Percentiles rank a stretch among this genome's conserved stretches.
Evolutionary conservation across 306 rosid species (phyloP).

Genomic region (Cucurbita argyrosperma): DNA sequence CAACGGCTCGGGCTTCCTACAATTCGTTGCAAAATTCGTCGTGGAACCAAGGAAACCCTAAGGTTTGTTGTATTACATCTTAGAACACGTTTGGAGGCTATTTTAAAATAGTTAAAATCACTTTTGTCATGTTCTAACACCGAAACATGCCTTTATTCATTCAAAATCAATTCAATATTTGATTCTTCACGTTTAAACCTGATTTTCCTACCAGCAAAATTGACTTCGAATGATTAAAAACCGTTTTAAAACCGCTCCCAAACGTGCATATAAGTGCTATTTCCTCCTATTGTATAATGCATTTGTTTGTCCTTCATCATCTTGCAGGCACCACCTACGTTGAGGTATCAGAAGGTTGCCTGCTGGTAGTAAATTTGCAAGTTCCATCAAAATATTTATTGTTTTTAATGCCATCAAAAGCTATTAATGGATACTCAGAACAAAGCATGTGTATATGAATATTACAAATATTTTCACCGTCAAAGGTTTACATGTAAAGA

Average conservation of each 20-base stretch:
- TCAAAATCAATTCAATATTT: no score
- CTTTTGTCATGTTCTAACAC: no score
- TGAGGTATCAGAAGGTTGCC: conserved; percentile 12
- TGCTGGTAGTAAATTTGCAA: not conserved
- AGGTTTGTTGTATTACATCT: conserved; percentile 24
- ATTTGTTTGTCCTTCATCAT: not conserved
- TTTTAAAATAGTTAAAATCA: no score
- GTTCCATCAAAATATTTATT: not conserved
- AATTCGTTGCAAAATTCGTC: conserved; percentile 82
- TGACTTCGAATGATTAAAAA: no score
- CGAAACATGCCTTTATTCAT: no score
- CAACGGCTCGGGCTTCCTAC: conserved; percentile 81
- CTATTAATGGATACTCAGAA: not conserved
- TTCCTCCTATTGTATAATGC: no score
- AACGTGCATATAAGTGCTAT: not conserved
- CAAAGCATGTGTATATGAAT: not conserved
- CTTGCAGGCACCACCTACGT: conserved; percentile 84
- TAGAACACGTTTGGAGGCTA: not conserved
- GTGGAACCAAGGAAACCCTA: conserved; percentile 83
- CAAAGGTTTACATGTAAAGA: not conserved
- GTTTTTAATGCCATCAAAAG: not conserved
- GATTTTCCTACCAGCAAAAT: no score
- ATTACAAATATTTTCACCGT: not conserved
- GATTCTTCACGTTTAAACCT: not conserved
- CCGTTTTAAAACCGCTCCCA: not conserved